Evolutionary conservation across 2,329 filamentous ascomycete genomes (phyloP), one percentile per base, ranked within the genome.

Genomic region (Apiospora sp.): DNA sequence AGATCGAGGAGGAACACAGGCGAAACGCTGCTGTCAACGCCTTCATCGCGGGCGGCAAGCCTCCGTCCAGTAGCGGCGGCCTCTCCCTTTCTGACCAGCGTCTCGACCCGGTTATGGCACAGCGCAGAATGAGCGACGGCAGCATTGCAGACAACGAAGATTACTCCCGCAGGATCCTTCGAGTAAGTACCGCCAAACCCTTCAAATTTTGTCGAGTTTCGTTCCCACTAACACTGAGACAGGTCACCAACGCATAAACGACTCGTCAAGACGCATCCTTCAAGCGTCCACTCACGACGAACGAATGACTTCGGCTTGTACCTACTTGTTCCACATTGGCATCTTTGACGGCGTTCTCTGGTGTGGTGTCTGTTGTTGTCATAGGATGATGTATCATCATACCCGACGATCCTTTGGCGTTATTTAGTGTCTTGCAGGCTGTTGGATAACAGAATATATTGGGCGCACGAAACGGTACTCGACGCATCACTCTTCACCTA

Each of bases 91-190:
- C 91, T 19, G 96, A 98, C 81, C 92, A 93, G 58, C 91, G 96
- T 71, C 90, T 98, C 72, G 96, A 98, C 76, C 94, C 95, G 10
- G 92, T 95, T 75, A 92, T 97, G 88, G 92, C 92, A 73, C 90
- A 95, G 77, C 89, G 94, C 80, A 91, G 95, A 83, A 89, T 96
- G 85, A 98, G 96, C 84, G 94, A 96, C 79, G 96, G 96, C 77
- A 98, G 95, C 83, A 98, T 98, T 82, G 96, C 95, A 70, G 96
- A 98, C 82, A 97, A 98, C 84, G 92, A 97, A 84, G 96, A 98
- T 83, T 98, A 98, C 85, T 98, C 96, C 75, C 91, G 96, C 85
- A 93, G 94, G 85, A 98, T 98, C 83, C 89, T 98, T 80, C 94
- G 97, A 91, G 96, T 97, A 89, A 76, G 90, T 85, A 67, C 27